Percentiles rank a stretch among this genome's conserved stretches.
phyloP scores from a whole-genome alignment of 805 yeast species.

The Kuraishia ogatae region DNA sequence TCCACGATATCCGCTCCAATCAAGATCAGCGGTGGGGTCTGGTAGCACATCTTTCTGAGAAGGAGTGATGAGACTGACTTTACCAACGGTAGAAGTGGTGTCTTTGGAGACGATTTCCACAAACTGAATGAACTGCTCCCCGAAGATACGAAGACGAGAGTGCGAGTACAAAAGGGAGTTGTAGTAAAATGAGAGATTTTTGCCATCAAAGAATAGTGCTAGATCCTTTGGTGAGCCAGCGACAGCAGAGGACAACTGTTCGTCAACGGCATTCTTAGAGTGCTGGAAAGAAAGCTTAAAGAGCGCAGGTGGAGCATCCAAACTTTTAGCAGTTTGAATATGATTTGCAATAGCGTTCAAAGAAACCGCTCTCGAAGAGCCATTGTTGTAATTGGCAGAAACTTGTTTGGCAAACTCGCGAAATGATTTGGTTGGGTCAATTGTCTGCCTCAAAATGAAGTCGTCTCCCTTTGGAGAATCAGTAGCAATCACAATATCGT shows the following conservation, averaged over 20 bases:
- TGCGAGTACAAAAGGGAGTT: conserved; percentile 68
- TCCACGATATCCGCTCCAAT: conserved; percentile 88
- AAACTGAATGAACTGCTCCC: conserved; percentile 65
- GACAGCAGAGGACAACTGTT: conserved; percentile 36
- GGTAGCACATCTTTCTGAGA: conserved; percentile 60
- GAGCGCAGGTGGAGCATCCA: conserved; percentile 53
- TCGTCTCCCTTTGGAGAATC: conserved; percentile 33
- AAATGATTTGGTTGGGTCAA: conserved; percentile 50
- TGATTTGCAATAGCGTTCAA: conserved; percentile 48
- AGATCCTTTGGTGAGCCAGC: conserved; percentile 56
- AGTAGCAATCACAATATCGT: conserved; percentile 83
- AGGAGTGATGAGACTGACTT: conserved; percentile 60
- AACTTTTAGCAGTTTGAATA: conserved; percentile 38
- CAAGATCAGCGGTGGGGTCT: conserved; percentile 79
- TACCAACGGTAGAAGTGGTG: conserved; percentile 40
- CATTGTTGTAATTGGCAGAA: conserved; percentile 27
- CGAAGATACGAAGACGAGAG: conserved; percentile 59
- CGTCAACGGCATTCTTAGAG: conserved; percentile 18
- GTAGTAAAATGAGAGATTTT: conserved; percentile 43
- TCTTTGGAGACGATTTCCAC: conserved; percentile 25
- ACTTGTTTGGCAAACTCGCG: conserved; percentile 40
- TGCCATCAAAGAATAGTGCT: conserved; percentile 38
- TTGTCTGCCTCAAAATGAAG: conserved; percentile 53
- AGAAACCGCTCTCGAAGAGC: conserved; percentile 23
- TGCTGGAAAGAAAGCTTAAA: conserved; percentile 55